Conservation (phyloP, 768 basidiomycete species). For the Boletus patriciae region DNA sequence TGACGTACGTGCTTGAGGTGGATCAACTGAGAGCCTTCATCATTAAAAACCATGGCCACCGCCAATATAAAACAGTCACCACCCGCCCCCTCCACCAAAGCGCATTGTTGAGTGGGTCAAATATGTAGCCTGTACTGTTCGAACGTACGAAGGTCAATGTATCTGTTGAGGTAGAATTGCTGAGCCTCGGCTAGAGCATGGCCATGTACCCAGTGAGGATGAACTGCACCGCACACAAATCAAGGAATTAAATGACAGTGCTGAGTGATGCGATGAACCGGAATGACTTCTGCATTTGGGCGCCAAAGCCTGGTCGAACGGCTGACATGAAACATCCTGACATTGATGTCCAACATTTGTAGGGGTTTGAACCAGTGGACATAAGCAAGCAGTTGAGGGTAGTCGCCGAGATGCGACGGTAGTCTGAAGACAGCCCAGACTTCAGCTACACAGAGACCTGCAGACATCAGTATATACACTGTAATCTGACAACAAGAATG, state of each 20-base stretch:
- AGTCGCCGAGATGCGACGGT: constrained; percentile 8
- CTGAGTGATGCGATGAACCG: neutral
- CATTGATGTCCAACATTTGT: neutral
- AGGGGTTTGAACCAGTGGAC: neutral
- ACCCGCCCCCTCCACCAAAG: too few species aligned
- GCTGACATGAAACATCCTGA: neutral
- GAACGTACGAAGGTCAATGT: neutral
- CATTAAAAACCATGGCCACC: too few species aligned
- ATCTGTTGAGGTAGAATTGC: neutral
- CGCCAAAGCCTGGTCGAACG: neutral
- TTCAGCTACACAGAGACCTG: constrained; percentile 21
- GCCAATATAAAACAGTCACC: too few species aligned
- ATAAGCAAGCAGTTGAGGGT: constrained; percentile 23
- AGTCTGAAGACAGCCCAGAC: constrained; percentile 30
- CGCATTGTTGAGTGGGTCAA: too few species aligned
- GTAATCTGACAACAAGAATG: neutral
- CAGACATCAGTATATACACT: too few species aligned
- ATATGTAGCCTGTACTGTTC: neutral
- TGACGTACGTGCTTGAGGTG: too few species aligned
- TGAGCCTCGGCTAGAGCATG: neutral
- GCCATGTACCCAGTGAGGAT: neutral
- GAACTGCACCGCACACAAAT: neutral
- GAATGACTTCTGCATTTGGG: neutral
- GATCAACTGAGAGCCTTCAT: too few species aligned
- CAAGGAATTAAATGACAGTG: neutral